These are phyloP conservation scores for Nakazawaea sp. DNA, from an alignment of 805 yeast genomes.

Conservation along the genomic window DNA sequence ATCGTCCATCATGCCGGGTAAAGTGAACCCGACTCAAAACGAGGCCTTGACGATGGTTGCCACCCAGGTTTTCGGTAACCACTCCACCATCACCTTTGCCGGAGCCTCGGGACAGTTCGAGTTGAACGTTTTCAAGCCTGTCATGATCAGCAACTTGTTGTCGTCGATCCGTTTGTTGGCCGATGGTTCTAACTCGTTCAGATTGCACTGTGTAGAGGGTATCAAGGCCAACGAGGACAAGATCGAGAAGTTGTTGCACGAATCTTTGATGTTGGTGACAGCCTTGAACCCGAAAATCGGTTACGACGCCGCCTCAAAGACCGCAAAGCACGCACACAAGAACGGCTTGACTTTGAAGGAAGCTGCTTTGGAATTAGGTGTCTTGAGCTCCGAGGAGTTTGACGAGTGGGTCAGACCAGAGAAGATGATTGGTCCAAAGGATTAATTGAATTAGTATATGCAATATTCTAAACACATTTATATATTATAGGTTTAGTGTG, in stretches of 20 bases:
- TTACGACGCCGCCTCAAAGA: constrained; percentile 94
- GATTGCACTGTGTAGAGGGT: constrained; percentile 92
- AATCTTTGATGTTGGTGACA: constrained; percentile 96
- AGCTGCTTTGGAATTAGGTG: constrained; percentile 88
- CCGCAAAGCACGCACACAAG: constrained; percentile 97
- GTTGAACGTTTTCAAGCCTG: constrained; percentile 96
- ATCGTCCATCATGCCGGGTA: constrained; percentile 99
- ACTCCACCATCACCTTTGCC: constrained; percentile 89
- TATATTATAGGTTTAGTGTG: too few relatives aligned
- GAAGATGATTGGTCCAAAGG: constrained; percentile 92
- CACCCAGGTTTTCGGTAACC: constrained; percentile 96
- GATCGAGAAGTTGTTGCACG: constrained; percentile 82
- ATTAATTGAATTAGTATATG: constrained; percentile 1
- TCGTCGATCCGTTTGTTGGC: constrained; percentile 83
- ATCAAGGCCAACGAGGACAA: constrained; percentile 83
- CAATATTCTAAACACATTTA: too few relatives aligned
- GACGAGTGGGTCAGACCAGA: constrained; percentile 98
- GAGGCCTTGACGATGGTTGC: constrained; percentile 99
- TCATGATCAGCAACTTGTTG: constrained; percentile 85
- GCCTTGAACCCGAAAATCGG: constrained; percentile 99
- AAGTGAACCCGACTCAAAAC: constrained; percentile 98
- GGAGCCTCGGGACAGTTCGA: constrained; percentile 99
- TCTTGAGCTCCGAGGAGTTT: constrained; percentile 77
- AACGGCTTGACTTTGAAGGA: constrained; percentile 94
- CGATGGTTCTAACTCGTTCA: constrained; percentile 86